A percentile compares a stretch with the other conserved stretches of the same genome.
These are phyloP conservation scores for Strigomonas culicis DNA, from an alignment of 208 protist species.

Conservation along the genomic window DNA sequence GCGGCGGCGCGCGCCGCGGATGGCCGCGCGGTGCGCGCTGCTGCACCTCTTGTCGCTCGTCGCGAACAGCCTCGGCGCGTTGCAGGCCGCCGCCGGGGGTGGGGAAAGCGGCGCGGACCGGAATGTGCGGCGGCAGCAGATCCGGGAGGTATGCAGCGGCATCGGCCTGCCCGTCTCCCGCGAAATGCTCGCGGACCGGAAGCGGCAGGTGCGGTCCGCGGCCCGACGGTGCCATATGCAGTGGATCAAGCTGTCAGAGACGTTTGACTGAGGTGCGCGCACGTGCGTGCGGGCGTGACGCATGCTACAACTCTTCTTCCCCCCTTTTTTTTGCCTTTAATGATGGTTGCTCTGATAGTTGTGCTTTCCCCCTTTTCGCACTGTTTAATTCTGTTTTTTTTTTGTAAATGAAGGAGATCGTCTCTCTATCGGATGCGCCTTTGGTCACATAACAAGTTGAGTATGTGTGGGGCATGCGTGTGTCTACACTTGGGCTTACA, in stretches of 20 bases:
- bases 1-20: background rate
- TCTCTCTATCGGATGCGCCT: no score
- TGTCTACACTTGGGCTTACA: no score
- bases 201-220: background rate
- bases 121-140: no score
- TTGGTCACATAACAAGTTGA: no score
- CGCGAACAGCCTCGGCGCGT: background rate
- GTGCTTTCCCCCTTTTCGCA: background rate
- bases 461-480: no score
- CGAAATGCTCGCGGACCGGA: background rate
- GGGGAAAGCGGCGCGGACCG: no score
- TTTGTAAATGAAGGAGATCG: no score
- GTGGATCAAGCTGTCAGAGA: slow-evolving; percentile 11
- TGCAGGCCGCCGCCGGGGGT: no score
- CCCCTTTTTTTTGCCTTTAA: background rate
- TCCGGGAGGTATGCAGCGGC: background rate
- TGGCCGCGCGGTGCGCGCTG: no score
- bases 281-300: background rate
- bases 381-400: slow-evolving; percentile 1
- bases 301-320: background rate
- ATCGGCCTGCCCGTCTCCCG: background rate
- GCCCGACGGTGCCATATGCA: background rate
- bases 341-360: background rate
- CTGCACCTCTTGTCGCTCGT: background rate
- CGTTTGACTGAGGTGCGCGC: no score